Conservation (phyloP, 306 rosid genomes). For the Dalbergia cultrata region DNA sequence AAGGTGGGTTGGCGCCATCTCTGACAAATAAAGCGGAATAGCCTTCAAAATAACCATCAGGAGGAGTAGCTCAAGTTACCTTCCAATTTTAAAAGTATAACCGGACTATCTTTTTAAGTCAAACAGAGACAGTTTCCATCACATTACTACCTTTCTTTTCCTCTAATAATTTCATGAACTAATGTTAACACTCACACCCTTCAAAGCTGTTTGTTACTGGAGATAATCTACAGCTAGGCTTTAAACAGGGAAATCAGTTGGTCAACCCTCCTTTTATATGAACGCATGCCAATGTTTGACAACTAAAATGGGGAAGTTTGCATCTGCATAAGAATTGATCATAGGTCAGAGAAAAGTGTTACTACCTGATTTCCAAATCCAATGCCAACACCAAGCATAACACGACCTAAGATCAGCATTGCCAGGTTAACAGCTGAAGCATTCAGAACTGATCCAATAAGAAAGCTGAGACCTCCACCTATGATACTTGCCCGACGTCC, state of each 20-base stretch:
- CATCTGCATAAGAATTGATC: conserved; percentile 17
- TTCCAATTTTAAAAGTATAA: conserved; percentile 39
- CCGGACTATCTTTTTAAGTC: conserved; percentile 39
- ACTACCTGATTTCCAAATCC: conserved; percentile 96
- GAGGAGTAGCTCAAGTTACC: conserved; percentile 36
- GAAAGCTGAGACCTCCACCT: conserved; percentile 76
- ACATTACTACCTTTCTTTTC: no score
- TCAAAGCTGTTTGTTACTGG: neutral
- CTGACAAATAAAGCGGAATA: conserved; percentile 88
- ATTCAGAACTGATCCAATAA: conserved; percentile 76
- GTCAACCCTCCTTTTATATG: conserved; percentile 1
- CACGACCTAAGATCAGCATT: conserved; percentile 85
- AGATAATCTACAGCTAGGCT: conserved; percentile 1
- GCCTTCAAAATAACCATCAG: conserved; percentile 66
- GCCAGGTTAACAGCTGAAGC: conserved; percentile 69
- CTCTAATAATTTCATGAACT: neutral
- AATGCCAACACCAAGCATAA: conserved; percentile 94
- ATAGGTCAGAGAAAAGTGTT: conserved; percentile 8
- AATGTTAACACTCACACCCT: conserved; percentile 4
- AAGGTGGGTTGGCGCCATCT: conserved; percentile 94
- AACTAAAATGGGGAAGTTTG: neutral
- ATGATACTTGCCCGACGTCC: conserved; percentile 83
- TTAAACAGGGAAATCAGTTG: neutral
- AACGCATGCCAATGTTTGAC: neutral
- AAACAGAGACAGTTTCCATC: neutral